phyloP scores from a whole-genome alignment of 768 basidiomycete species.

The Erythrobasidium yunnanense region DNA sequence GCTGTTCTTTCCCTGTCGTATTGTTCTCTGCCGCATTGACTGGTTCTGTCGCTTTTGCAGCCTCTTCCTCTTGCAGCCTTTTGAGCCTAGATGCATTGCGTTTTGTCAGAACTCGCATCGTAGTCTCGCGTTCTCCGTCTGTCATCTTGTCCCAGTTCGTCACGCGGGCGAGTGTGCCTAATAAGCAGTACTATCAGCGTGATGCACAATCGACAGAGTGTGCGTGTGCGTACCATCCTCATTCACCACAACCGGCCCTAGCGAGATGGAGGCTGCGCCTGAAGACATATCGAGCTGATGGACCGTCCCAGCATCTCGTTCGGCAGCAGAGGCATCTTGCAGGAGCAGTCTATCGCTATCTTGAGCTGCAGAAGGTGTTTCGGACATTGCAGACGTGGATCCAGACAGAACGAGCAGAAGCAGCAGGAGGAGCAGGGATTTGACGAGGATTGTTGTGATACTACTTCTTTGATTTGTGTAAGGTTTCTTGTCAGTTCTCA shows the following conservation, averaged over 20 bases:
- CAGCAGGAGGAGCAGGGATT: background rate
- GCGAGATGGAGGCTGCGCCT: background rate
- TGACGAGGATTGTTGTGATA: no score
- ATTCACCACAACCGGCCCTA: slow-evolving; percentile 20
- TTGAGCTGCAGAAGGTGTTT: background rate
- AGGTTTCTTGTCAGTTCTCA: no score
- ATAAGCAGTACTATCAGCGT: background rate
- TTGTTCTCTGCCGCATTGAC: background rate
- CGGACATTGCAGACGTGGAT: background rate
- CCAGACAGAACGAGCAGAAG: background rate
- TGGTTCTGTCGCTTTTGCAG: background rate
- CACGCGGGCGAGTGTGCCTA: slow-evolving; percentile 17
- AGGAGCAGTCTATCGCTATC: background rate
- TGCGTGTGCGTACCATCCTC: slow-evolving; percentile 8
- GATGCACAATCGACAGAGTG: background rate
- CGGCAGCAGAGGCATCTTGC: background rate
- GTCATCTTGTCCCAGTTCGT: slow-evolving; percentile 18
- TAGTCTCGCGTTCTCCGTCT: slow-evolving; percentile 3
- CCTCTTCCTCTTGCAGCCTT: background rate
- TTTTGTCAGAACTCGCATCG: slow-evolving; percentile 8
- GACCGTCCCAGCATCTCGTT: background rate
- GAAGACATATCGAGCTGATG: slow-evolving; percentile 9
- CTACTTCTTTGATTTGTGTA: no score
- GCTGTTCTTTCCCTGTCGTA: background rate
- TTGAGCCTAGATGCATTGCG: slow-evolving; percentile 13